Base-by-base conservation (phyloP, 495 filamentous ascomycete species). In the Talaromyces wortmannii region DNA sequence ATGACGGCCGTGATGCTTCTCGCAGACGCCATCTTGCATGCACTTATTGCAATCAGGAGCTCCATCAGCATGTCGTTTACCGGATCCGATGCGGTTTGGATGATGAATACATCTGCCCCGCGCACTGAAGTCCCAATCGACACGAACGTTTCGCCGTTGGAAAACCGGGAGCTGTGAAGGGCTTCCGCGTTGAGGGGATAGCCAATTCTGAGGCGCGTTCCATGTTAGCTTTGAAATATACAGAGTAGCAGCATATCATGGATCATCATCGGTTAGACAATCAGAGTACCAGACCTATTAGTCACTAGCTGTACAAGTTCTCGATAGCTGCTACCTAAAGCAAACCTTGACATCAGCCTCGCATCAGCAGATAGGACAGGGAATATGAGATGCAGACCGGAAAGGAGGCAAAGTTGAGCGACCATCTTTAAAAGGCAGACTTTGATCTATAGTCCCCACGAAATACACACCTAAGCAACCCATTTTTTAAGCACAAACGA, bases 21-120 rank as follows among this genome's bases (percentile, higher is more conserved):
- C 3, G 90, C 90, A n/a, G 86, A 89, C 45, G 90, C 90, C 5
- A 85, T 91, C 70, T 92, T 91, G 78, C 90, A 92, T 53, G 90
- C 90, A 12, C 86, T 88, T 57, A 95, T 88, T 47, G 73, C 89
- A 67, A 94, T 91, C 65, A 91, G 84, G 31, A 95, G 80, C 55
- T 94, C 90, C 74, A 95, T 85, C 44, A 95, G 77, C 64, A 90
- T 80, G 65, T 95, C 90, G 63, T 95, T 94, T 68, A 92, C 86
- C 53, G 82, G 86, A 48, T 85, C 85, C 49, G 79, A 77, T 50
- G 87, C 86, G 53, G 81, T 84, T 69, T 92, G 88, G 60, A 94
- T 84, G 64, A 92, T 90, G 73, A 89, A 91, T 64, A 95, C 89
- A 76, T 94, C 89, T 68, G 91, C 92, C 50, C 87, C 89, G 32